phyloP scores from a whole-genome alignment of 805 yeast genomes.

The Ogataea ganodermae region DNA sequence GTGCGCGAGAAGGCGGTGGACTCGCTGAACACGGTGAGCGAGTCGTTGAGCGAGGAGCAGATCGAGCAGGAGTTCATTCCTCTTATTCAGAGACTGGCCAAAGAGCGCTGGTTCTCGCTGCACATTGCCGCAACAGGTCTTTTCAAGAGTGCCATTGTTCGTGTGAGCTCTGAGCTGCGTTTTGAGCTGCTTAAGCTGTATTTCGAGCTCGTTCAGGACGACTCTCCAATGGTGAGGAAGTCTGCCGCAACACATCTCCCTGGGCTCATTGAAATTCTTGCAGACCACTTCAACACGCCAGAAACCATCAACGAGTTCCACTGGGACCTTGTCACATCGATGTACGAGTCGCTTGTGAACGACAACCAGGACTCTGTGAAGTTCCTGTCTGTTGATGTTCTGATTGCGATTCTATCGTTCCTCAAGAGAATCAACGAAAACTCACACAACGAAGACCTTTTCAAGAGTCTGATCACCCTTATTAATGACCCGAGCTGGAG shows the following conservation, averaged over 20 bases:
- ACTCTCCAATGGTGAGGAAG: slow-evolving; percentile 97
- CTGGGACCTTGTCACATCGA: slow-evolving; percentile 75
- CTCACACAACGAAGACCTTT: slow-evolving; percentile 62
- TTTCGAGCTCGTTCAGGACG: slow-evolving; percentile 76
- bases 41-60: slow-evolving; percentile 62
- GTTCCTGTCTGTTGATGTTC: slow-evolving; percentile 82
- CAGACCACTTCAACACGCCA: slow-evolving; percentile 33
- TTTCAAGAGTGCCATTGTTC: slow-evolving; percentile 65
- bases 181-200: slow-evolving; percentile 66
- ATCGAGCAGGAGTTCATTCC: slow-evolving; percentile 69
- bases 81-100: slow-evolving; percentile 72
- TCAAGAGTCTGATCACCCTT: slow-evolving; percentile 66
- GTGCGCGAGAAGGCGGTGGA: slow-evolving; percentile 94
- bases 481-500: slow-evolving; percentile 95
- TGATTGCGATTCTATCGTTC: slow-evolving; percentile 76
- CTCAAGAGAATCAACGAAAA: slow-evolving; percentile 59
- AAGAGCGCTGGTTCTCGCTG: slow-evolving; percentile 92
- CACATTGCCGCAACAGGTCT: slow-evolving; percentile 91
- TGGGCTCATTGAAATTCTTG: slow-evolving; percentile 59
- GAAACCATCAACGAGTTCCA: slow-evolving; percentile 57
- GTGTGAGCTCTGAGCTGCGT: slow-evolving; percentile 57
- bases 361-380: slow-evolving; percentile 97
- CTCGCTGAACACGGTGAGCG: slow-evolving; percentile 72
- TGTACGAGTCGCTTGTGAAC: slow-evolving; percentile 74
- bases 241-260: slow-evolving; percentile 90